Conservation (phyloP, 441 rosid genomes). For the Pelargonium australe region DNA sequence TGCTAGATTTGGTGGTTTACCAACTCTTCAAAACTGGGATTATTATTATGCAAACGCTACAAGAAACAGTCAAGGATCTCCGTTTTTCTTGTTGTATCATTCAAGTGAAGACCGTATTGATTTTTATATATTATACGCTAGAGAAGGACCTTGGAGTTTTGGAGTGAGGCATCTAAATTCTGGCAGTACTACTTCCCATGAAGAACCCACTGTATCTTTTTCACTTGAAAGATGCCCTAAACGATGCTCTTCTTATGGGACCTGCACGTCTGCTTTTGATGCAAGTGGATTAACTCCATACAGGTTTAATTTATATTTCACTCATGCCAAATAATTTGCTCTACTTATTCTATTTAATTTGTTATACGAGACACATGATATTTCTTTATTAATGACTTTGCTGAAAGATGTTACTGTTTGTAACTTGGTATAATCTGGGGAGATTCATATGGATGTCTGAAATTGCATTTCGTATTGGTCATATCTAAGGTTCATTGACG, state of each 20-base stretch:
- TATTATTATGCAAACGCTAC: slow-evolving; percentile 69
- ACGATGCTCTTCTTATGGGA: slow-evolving; percentile 78
- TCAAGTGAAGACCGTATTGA: slow-evolving; percentile 63
- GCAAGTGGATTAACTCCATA: slow-evolving; percentile 88
- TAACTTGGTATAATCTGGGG: slow-evolving; percentile 3
- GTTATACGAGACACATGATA: slow-evolving; percentile 13
- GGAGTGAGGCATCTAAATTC: slow-evolving; percentile 57
- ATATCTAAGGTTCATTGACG: background rate
- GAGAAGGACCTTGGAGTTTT: slow-evolving; percentile 81
- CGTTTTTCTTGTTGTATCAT: slow-evolving; percentile 52
- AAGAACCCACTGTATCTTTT: slow-evolving; percentile 57
- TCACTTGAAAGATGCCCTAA: slow-evolving; percentile 90
- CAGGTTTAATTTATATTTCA: slow-evolving; percentile 43
- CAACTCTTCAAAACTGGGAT: slow-evolving; percentile 65
- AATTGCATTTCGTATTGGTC: slow-evolving; percentile 3
- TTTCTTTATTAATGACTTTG: slow-evolving; percentile 11
- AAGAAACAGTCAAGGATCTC: slow-evolving; percentile 46
- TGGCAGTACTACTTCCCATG: slow-evolving; percentile 27
- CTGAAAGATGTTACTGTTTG: background rate
- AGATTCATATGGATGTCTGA: slow-evolving; percentile 8
- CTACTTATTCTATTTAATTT: slow-evolving; percentile 10
- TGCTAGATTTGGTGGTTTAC: slow-evolving; percentile 68
- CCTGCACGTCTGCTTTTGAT: slow-evolving; percentile 65
- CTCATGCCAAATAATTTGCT: background rate
- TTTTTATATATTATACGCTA: slow-evolving; percentile 65